Evolutionary conservation across 331 rosid species (phyloP).

Genomic region (Quercus lobata): DNA sequence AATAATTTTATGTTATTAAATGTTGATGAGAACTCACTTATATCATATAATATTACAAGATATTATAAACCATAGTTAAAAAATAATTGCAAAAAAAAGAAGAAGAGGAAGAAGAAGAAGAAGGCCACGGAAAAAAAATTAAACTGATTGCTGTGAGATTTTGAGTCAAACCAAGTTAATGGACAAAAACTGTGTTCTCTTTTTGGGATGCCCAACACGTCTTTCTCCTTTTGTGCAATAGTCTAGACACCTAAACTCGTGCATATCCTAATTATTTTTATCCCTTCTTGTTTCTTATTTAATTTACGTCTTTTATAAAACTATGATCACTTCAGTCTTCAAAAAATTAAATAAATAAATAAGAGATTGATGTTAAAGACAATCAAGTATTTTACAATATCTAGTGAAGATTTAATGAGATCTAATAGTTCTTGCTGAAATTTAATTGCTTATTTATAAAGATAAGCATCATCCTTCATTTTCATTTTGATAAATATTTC

Average conservation of each 20-base stretch:
- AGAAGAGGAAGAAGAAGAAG: too few species aligned
- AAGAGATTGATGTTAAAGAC: not conserved
- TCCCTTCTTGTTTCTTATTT: not conserved
- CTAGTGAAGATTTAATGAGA: conserved; percentile 17
- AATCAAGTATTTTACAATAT: conserved; percentile 18
- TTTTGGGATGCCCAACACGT: too few species aligned
- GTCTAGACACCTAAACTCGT: too few species aligned
- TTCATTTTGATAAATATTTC: not conserved
- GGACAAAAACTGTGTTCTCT: too few species aligned
- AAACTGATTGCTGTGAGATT: too few species aligned
- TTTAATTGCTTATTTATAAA: not conserved
- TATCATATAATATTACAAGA: too few species aligned
- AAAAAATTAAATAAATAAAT: not conserved
- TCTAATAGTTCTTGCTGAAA: not conserved
- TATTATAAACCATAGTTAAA: too few species aligned
- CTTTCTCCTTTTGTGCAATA: not conserved
- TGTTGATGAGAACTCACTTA: too few species aligned
- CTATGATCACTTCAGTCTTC: not conserved
- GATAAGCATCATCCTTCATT: conserved; percentile 13
- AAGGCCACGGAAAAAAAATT: too few species aligned
- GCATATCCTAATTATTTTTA: not conserved
- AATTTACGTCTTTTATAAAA: not conserved
- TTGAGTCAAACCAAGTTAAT: too few species aligned
- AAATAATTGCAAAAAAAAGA: too few species aligned
- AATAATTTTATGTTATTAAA: too few species aligned